These are phyloP conservation scores for Xylaria castorea DNA, from an alignment of 495 filamentous ascomycete genomes.

Conservation along the genomic window DNA sequence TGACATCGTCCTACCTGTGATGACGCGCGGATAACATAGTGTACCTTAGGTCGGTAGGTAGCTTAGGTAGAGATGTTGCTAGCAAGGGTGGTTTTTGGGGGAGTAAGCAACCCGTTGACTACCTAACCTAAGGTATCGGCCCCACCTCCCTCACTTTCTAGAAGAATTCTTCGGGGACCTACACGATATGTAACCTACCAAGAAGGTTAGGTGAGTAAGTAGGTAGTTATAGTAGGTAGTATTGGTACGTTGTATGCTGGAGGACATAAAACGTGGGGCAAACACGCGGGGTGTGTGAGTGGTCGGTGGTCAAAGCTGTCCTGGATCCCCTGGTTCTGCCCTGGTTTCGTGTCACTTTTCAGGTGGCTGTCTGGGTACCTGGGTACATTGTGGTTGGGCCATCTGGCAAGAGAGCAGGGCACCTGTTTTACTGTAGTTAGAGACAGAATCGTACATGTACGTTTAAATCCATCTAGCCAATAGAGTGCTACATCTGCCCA, in stretches of 20 bases:
- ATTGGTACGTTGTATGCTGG: background rate
- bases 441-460: background rate
- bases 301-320: too few relatives aligned
- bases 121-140: too few relatives aligned
- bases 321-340: background rate
- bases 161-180: constrained; percentile 2
- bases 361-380: background rate
- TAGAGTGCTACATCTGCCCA: constrained; percentile 13
- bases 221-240: background rate
- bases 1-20: constrained; percentile 11
- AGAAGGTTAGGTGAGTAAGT: background rate
- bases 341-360: background rate
- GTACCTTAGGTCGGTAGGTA: background rate
- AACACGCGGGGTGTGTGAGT: background rate
- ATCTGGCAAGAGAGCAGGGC: background rate
- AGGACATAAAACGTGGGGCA: constrained; percentile 11
- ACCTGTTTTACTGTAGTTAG: background rate
- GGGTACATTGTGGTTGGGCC: background rate
- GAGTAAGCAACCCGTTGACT: background rate
- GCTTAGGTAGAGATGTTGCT: background rate
- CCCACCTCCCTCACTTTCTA: constrained; percentile 4
- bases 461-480: background rate
- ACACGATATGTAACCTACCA: background rate
- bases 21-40: constrained; percentile 5
- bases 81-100: background rate